Base-by-base conservation (phyloP, 169 alveolate genomes). In the Plasmodium billcollinsi region DNA sequence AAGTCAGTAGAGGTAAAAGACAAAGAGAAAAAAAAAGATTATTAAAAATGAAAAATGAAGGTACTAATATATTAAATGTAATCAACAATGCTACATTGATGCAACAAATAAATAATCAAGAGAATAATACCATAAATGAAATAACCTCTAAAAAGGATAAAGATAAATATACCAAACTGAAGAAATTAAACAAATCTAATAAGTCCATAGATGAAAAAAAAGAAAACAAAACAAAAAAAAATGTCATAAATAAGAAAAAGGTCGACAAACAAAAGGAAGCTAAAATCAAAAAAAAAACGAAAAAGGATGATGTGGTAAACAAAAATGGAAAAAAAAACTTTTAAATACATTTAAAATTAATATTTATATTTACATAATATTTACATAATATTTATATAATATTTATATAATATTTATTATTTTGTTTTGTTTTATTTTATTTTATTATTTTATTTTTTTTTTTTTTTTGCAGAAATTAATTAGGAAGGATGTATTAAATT, bases 21-120 rank as follows among this genome's bases (percentile, higher is more conserved):
- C 92, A 86, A 50, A 63, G 92, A 12, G 92, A 71, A 86, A 86
- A 86, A 70, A 71, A 88, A 54, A 72, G 92, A 72, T 74, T 86
- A 50, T 47, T 72, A 70, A 86, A 29, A 71, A 24, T 73, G 74
- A 66, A 72, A 71, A 47, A 33, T 39, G 85, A 83, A 54, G 21
- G 56, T 5, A 83, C 70, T 39, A 83, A 83, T 50, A 70, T 70
- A 29, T 49, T 63, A 15, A 50, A 83, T 59, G 67, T 69, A 21
- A 70, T 71, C n/a, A 69, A 33, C 20, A 73, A 50, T 6, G 20
- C n/a, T 45, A 47, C 54, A 73, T 45, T 14, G 21, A 2, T 73
- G 39, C 12, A 5, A 56, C 56, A 54, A 63, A 59, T 24, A 62
- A 62, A 24, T 62, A 62, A 24, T 24, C 9, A 21, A 18, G 29